These are phyloP conservation scores for Arachnomyces sp. DNA, from an alignment of 2,329 filamentous ascomycete genomes.

Conservation along the genomic window DNA sequence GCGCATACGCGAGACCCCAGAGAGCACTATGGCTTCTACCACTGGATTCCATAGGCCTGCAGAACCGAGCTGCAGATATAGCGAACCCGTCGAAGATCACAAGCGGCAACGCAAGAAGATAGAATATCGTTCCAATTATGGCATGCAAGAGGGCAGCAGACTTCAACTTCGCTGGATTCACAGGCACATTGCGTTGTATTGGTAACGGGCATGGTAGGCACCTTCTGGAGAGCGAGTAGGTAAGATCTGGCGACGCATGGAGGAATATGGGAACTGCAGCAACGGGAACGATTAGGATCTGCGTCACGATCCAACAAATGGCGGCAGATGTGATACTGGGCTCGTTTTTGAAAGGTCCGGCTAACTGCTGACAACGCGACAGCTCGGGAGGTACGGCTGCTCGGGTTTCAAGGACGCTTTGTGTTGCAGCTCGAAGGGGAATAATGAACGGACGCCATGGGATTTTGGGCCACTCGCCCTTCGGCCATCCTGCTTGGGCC, in stretches of 20 bases:
- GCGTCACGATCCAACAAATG: constrained; percentile 6
- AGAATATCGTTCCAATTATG: constrained; percentile 1
- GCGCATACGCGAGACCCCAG: background rate
- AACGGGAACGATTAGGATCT: constrained; percentile 2
- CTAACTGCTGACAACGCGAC: too few species aligned
- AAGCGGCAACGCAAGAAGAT: background rate
- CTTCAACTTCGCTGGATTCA: background rate
- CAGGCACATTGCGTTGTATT: background rate
- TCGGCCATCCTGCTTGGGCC: constrained; percentile 29
- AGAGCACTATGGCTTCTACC: too few species aligned
- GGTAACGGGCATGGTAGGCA: background rate
- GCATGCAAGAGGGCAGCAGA: background rate
- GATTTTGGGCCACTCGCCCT: constrained; percentile 27
- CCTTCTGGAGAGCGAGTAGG: background rate
- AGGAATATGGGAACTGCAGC: constrained; percentile 3
- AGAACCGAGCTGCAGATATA: background rate
- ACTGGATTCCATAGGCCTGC: background rate
- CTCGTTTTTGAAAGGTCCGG: too few species aligned
- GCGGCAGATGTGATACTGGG: too few species aligned
- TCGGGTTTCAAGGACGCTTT: background rate
- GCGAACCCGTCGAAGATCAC: background rate
- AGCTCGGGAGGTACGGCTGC: too few species aligned
- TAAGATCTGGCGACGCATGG: background rate
- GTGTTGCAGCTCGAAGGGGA: constrained; percentile 16
- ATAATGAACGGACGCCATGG: constrained; percentile 35